Evolutionary conservation across 306 rosid genomes (phyloP).

Genomic region (Dalbergia oliveri): DNA sequence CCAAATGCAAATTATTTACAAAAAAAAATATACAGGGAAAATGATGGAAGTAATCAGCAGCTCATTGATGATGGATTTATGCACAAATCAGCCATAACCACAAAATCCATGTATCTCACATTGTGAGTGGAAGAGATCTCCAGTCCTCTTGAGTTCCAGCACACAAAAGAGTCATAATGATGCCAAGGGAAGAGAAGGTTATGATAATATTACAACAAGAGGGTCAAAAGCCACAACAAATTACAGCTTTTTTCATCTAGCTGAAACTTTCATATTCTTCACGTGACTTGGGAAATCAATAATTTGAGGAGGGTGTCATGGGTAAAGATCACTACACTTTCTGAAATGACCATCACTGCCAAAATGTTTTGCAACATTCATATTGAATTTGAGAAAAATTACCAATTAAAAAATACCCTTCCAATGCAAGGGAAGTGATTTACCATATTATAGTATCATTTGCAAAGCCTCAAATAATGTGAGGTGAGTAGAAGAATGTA

Average conservation of each 20-base stretch:
- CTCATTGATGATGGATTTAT: conserved; percentile 25
- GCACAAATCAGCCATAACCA: not conserved
- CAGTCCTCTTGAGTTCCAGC: not conserved
- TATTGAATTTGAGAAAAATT: not conserved
- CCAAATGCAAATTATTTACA: conserved; percentile 26
- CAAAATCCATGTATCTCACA: conserved; percentile 11
- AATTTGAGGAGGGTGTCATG: not conserved
- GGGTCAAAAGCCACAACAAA: not conserved
- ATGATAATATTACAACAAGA: not conserved
- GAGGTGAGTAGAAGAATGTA: not conserved
- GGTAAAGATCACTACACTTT: not conserved
- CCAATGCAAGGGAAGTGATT: not conserved
- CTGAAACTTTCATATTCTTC: not conserved
- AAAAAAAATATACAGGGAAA: conserved; percentile 1
- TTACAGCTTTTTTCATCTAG: not conserved
- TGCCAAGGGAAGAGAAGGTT: too few species aligned
- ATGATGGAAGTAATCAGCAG: not conserved
- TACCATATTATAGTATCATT: not conserved
- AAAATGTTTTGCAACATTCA: not conserved
- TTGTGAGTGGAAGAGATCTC: conserved; percentile 26
- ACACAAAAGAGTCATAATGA: too few species aligned
- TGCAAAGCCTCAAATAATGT: not conserved
- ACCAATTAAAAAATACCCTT: not conserved
- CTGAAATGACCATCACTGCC: not conserved
- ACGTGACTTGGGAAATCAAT: not conserved